Base-by-base conservation (phyloP, 1,284 basidiomycete species). In the Ustanciosporium gigantosporum region DNA sequence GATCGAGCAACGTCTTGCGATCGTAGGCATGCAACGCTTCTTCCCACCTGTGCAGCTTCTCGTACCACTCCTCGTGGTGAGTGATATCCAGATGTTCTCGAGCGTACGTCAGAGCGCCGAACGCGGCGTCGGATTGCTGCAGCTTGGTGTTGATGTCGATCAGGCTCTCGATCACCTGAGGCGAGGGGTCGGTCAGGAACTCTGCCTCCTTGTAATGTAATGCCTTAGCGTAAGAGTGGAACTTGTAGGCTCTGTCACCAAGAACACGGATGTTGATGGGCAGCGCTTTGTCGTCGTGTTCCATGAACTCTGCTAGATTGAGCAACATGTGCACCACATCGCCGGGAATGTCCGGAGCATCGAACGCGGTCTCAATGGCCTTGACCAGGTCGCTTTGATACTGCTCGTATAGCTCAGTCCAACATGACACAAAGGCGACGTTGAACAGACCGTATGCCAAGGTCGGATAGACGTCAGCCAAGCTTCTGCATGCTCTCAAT, bases 221-320 rank as follows among this genome's bases (percentile, higher is more conserved):
- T 0, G 95, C 94, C 78, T 98, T 98, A 13, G 95, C 95, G 70
- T 94, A 96, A 1, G 93, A 93, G 78, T 92, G 89, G 79, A 91
- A 93, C 66, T 89, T 89, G 80, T 90, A 86, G 0, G 95, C 67
- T 73, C 94, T 91, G 77, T 94, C 90, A 42, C 95, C 95, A 5
- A 98, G 84, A 13, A 90, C 89, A 41, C 90, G 86, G 62, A 94
- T 88, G 69, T 96, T 91, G 66, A 98, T 96, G 0, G 92, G 91
- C 2, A 98, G 82, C 1, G 90, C 85, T 77, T 96, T 96, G 78
- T 98, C 95, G 79, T 98, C 94, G 72, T 97, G 95, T 79, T 98
- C 95, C 90, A 98, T 96, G 78, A 98, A 98, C 79, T 99, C 95
- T 7, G 93, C 92, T n/a, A 98, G 83, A 78, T 93, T 93, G 55